Percentiles rank a stretch among this genome's conserved stretches.
These are phyloP conservation scores for Kluyveromyces siamensis DNA, from an alignment of 805 yeast species.

Conservation along the genomic window DNA sequence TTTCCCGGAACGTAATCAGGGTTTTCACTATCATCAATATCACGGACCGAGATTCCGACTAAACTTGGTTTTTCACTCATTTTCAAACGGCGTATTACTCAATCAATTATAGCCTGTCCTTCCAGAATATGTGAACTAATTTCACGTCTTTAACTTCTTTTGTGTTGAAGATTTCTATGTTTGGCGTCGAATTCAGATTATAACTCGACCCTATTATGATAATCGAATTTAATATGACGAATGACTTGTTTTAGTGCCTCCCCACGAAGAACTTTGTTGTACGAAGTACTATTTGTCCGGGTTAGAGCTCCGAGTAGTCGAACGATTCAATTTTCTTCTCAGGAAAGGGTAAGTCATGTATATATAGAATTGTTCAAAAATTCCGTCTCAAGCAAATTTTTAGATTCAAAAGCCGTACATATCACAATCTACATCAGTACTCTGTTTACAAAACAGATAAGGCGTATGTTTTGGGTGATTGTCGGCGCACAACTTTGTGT, in stretches of 20 bases:
- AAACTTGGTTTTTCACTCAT: constrained; percentile 12
- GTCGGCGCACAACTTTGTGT: too few relatives aligned
- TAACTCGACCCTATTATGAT: not conserved
- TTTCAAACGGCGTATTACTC: not conserved
- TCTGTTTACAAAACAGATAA: not conserved
- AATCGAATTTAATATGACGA: too few relatives aligned
- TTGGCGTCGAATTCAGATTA: not conserved
- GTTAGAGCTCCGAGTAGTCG: not conserved
- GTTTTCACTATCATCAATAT: constrained; percentile 16
- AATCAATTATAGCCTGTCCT: not conserved
- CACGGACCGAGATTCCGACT: constrained; percentile 23
- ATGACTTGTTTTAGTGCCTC: not conserved
- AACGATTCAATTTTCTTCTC: not conserved
- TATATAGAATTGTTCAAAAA: not conserved
- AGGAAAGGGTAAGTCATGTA: not conserved
- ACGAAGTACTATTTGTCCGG: not conserved
- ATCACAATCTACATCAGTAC: not conserved
- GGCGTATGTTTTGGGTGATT: not conserved
- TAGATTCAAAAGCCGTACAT: not conserved
- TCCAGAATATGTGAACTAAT: too few relatives aligned
- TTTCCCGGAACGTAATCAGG: constrained; percentile 14
- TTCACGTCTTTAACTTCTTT: not conserved
- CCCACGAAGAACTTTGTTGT: not conserved
- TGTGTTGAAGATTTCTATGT: not conserved
- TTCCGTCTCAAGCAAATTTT: not conserved